phyloP scores from a whole-genome alignment of 345 rosid genomes.

The Dimocarpus longan region DNA sequence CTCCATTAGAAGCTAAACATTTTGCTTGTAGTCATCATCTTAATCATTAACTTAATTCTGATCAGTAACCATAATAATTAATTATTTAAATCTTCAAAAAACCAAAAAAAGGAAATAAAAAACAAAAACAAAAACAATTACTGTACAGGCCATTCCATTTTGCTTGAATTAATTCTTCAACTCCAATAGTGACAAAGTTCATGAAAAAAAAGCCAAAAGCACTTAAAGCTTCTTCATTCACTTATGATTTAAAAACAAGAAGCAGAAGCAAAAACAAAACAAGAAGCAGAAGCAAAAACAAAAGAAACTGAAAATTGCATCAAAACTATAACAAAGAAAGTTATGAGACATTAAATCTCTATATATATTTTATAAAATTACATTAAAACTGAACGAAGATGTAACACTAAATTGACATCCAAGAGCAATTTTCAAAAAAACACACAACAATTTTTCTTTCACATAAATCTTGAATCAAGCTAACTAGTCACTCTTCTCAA shows the following conservation, averaged over 20 bases:
- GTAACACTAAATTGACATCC: neutral
- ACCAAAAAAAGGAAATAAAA: neutral
- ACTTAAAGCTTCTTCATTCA: too few species aligned
- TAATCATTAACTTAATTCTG: neutral
- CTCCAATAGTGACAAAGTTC: neutral
- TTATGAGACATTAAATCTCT: neutral
- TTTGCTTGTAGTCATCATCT: neutral
- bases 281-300: neutral
- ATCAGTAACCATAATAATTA: neutral
- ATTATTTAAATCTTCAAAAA: neutral
- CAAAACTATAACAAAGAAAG: neutral
- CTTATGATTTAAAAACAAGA: neutral
- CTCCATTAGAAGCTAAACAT: neutral
- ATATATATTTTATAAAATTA: neutral
- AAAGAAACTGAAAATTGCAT: neutral
- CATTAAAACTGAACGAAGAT: neutral
- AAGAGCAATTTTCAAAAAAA: neutral
- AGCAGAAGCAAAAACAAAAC: neutral
- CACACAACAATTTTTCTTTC: neutral
- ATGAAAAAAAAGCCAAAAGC: too few species aligned
- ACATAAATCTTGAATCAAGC: slow-evolving; percentile 5
- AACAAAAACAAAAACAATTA: neutral
- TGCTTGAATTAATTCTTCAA: neutral
- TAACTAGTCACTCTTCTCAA: slow-evolving; percentile 12
- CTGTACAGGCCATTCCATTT: neutral